Percentiles rank a stretch among this genome's conserved stretches.
phyloP scores from a whole-genome alignment of 164 flowering plant species.

The Platanus orientalis region DNA sequence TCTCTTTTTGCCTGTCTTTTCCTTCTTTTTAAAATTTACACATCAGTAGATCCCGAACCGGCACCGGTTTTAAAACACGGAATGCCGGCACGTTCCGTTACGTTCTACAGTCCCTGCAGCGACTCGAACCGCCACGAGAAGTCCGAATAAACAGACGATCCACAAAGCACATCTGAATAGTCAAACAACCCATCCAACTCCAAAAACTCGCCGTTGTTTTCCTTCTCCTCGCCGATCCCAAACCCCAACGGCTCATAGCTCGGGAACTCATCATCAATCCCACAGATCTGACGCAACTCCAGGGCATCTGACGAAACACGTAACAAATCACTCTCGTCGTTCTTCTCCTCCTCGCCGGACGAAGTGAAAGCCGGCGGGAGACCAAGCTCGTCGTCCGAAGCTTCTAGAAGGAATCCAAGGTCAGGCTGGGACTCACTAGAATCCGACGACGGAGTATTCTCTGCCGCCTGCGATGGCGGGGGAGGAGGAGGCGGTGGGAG shows the following conservation, averaged over 20 bases:
- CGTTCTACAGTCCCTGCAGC: constrained; percentile 32
- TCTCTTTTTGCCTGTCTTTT: no score
- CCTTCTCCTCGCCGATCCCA: constrained; percentile 20
- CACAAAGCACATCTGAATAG: constrained; percentile 35
- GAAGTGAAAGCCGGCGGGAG: constrained; percentile 48
- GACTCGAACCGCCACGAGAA: constrained; percentile 39
- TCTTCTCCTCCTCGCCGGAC: not conserved
- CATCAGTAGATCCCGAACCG: not conserved
- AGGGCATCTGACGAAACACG: constrained; percentile 15
- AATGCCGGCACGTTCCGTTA: no score
- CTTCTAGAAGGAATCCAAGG: constrained; percentile 60
- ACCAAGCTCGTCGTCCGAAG: constrained; percentile 82
- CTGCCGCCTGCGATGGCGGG: not conserved
- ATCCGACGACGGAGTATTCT: constrained; percentile 23
- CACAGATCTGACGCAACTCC: constrained; percentile 40
- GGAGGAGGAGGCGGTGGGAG: constrained; percentile 11
- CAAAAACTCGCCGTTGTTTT: constrained; percentile 28
- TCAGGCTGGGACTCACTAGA: constrained; percentile 42
- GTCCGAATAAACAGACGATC: constrained; percentile 32
- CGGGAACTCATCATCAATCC: constrained; percentile 48
- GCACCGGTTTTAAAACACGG: not conserved
- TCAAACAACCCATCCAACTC: constrained; percentile 51
- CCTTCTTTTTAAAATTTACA: not conserved
- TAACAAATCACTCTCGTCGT: constrained; percentile 12
- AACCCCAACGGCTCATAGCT: constrained; percentile 35